Base-by-base conservation (phyloP, 2,329 filamentous ascomycete genomes). In the Penicillium polonicum region DNA sequence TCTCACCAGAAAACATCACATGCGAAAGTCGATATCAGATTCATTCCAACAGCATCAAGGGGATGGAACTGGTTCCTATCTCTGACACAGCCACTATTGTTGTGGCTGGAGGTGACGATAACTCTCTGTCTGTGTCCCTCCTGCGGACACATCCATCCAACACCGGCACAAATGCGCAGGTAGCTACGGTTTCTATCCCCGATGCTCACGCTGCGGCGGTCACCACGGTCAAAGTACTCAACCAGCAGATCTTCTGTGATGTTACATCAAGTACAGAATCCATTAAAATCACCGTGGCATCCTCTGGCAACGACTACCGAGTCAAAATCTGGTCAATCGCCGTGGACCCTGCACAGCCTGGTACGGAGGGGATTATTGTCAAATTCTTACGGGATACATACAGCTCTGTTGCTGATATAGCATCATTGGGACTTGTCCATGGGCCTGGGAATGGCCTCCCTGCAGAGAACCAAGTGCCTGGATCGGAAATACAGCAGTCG, bases 31-130 rank as follows among this genome's bases (percentile, higher is more conserved):
- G 76, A 48, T 72, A 76, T 48, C 79, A 77, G 52, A 72, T 93
- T 25, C 94, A 97, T 68, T 91, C 96, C 66, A 96, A 84, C 72
- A 86, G 88, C 50, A 85, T 97, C 70, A 95, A 96, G 72, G 68
- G 73, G 0, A 70, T 83, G 57, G 70, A 76, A 4, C 52, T 74
- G 5, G 58, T 72, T 2, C 45, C 66, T 29, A 51, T 79, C 15
- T 64, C 68, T 19, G 61, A 70, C 31, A 66, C 64, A n/a, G 63
- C 74, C 51, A 65, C 77, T 63, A 63, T 89, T 0, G 69, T 96
- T 19, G 72, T 90, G 5, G 92, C 91, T 0, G 91, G 90, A 27
- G 92, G 94, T 23, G 94, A 99, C 67, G 94, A 97, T 73, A 94
- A 94, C 60, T 88, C 88, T 4, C 73, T 97, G 0, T 87, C 83